Conservation (phyloP, 179 eudicot species). For the Pouteria campechiana region DNA sequence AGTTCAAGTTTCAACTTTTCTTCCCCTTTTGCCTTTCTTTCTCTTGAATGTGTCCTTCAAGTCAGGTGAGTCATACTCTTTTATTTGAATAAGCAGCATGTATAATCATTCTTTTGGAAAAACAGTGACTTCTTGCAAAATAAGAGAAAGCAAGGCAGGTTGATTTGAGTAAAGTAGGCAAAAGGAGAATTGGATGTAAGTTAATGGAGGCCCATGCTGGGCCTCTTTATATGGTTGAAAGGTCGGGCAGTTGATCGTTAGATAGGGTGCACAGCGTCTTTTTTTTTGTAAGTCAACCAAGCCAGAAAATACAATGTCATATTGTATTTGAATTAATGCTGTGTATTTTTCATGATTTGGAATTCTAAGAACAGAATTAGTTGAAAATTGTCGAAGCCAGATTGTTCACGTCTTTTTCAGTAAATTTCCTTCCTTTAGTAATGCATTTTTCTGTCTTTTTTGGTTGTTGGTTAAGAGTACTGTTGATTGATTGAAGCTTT, state of each 20-base stretch:
- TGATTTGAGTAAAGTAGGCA: not conserved
- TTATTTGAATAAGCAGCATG: not conserved
- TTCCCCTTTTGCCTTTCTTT: not conserved
- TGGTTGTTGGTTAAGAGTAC: no score
- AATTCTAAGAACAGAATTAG: no score
- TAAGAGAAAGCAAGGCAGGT: constrained; percentile 1
- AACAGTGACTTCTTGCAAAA: not conserved
- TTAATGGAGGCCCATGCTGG: not conserved
- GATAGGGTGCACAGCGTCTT: not conserved
- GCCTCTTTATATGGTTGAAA: not conserved
- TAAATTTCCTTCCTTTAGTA: no score
- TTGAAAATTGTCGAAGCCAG: no score
- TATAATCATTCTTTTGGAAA: not conserved
- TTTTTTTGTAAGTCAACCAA: not conserved
- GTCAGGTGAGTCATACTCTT: not conserved
- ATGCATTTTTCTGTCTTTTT: no score
- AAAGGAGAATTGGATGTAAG: not conserved
- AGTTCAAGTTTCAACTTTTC: not conserved
- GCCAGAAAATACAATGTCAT: no score
- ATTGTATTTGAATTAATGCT: no score
- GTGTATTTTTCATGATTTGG: no score
- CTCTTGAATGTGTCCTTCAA: not conserved
- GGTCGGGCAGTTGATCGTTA: not conserved
- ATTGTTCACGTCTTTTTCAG: no score
- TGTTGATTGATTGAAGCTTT: no score